Evolutionary conservation across 106 monocot species (phyloP), one percentile per base, ranked within the genome.

Genomic region (Acanthochlamys bracteata): DNA sequence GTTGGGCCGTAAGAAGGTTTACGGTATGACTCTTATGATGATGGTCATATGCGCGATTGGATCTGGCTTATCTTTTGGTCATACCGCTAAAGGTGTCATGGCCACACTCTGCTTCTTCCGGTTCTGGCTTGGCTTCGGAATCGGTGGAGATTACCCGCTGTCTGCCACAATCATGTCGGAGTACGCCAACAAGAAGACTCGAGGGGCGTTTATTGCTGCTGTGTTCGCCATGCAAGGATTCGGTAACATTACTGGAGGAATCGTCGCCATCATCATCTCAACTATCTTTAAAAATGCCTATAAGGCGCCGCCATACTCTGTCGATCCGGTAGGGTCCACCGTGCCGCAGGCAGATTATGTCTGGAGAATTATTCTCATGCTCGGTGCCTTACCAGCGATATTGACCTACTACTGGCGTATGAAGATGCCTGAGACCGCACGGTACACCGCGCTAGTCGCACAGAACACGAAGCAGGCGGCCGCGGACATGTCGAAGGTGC

Each of bases 81-180:
- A 54, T 42, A 10, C 66, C 3, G 23, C 77, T 7, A 71, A 60
- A 1, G 66, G 66, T 27, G 77, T 77, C 17, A 80, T 84, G 54
- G 71, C 77, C 51, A 71, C 84, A 0, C 68, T 84, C 52, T 84
- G 80, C 71, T 81, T 85, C 81, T 85, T 85, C 69, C 73, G 85
- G 24, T 85, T 85, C 65, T 85, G 85, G 85, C 81, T 85, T 3
- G 85, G 85, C 25, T 81, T 85, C 64, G 85, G 85, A 49, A 78
- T 85, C 74, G 81, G 85, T 22, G 85, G 81, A 11, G 81, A 85
- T 56, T 85, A 85, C 72, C 85, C 85, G 2, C 74, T 85, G 51
- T 85, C 85, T 15, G 85, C 85, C 40, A 85, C 85, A 49, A 81
- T 85, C 81, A 85, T 85, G 85, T 85, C 85, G 20, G 85, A 85